Conservation (phyloP, 176 grass and related monocot species). For the Rhipidocladum racemiflorum region DNA sequence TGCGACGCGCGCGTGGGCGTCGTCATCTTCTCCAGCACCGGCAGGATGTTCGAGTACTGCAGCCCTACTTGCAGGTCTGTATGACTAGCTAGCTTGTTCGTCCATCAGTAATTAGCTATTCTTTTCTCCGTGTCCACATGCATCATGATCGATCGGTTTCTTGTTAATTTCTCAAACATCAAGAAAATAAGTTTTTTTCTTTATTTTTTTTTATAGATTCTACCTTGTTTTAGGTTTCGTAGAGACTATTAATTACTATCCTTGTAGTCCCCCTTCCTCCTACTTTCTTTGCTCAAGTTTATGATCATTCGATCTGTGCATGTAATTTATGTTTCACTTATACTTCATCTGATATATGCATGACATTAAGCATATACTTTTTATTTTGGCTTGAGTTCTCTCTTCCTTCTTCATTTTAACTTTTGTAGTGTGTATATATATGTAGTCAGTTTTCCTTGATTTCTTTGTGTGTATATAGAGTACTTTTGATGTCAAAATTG, state of each 20-base stretch:
- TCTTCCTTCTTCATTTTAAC: not conserved
- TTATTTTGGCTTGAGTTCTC: not conserved
- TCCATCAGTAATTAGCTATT: not conserved
- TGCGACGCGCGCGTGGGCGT: slow-evolving; percentile 69
- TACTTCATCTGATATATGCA: not conserved
- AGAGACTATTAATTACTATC: not conserved
- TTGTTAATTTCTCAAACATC: not conserved
- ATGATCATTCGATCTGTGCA: not conserved
- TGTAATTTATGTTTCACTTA: not conserved
- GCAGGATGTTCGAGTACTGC: slow-evolving; percentile 80
- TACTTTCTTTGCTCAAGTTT: not conserved
- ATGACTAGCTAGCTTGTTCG: not conserved
- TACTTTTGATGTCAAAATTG: not conserved
- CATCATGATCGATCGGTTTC: not conserved
- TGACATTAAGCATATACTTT: not conserved
- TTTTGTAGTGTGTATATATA: not conserved
- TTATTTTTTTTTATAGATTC: not conserved
- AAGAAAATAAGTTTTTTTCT: not conserved
- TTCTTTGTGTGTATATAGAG: not conserved
- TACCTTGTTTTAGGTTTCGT: slow-evolving; percentile 8
- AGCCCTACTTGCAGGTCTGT: slow-evolving; percentile 47
- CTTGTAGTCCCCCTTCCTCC: not conserved
- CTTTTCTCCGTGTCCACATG: not conserved
- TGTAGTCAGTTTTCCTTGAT: not conserved
- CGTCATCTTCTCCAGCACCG: slow-evolving; percentile 78